Evolutionary conservation across 208 protist genomes (phyloP).

Genomic region (Leishmania amazonensis): DNA sequence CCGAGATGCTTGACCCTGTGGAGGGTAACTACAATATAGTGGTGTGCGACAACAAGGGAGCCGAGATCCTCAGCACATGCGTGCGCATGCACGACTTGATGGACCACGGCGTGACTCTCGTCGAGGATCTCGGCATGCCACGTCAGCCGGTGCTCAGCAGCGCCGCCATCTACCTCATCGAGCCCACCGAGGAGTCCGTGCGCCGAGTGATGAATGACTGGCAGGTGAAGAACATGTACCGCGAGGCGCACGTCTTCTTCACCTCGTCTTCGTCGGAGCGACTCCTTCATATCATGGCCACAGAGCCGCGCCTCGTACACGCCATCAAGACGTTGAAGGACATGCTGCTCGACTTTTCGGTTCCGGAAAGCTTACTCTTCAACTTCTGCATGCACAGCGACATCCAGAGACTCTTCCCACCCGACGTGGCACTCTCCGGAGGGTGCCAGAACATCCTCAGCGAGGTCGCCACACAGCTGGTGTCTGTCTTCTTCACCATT

Average conservation of each 20-base stretch:
- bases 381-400: conserved; percentile 61
- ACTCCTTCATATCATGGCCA: conserved; percentile 52
- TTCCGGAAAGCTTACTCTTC: conserved; percentile 70
- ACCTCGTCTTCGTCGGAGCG: conserved; percentile 41
- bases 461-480: conserved; percentile 49
- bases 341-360: conserved; percentile 71
- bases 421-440: conserved; percentile 32
- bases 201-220: conserved; percentile 67
- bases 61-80: conserved; percentile 61
- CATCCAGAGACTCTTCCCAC: conserved; percentile 53
- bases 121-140: conserved; percentile 65
- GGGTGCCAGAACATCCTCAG: conserved; percentile 48
- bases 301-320: conserved; percentile 38
- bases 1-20: conserved; percentile 68
- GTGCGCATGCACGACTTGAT: conserved; percentile 81
- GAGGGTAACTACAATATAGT: conserved; percentile 65
- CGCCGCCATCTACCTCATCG: conserved; percentile 74
- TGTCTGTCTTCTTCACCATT: conserved; percentile 66
- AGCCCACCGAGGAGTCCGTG: conserved; percentile 50
- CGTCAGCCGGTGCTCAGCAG: conserved; percentile 72
- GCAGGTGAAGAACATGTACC: conserved; percentile 58
- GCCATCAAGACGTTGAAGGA: conserved; percentile 61
- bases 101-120: conserved; percentile 73
- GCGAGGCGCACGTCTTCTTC: conserved; percentile 78
- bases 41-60: conserved; percentile 60